These are phyloP conservation scores for Vicia sativa DNA, from an alignment of 306 rosid species.

Conservation along the genomic window DNA sequence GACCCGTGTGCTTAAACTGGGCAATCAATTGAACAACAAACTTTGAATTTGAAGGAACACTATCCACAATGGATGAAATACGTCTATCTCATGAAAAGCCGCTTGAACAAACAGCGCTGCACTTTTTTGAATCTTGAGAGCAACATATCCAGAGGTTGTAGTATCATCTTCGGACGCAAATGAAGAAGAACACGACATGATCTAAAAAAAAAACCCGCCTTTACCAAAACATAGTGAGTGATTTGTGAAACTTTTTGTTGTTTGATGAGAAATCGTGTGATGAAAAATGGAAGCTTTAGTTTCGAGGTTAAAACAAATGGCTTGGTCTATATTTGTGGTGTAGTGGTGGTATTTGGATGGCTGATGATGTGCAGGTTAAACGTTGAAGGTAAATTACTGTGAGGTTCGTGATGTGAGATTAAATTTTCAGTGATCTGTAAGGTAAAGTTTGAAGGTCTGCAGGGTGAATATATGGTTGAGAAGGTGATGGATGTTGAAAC, in stretches of 20 bases:
- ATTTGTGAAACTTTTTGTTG: background rate
- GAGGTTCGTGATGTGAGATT: no score
- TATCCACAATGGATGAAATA: conserved; percentile 67
- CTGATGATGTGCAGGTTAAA: no score
- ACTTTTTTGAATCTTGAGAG: conserved; percentile 97
- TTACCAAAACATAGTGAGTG: background rate
- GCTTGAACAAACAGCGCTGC: conserved; percentile 91
- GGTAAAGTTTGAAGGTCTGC: no score
- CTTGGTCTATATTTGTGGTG: conserved; percentile 34
- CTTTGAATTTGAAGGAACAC: conserved; percentile 63
- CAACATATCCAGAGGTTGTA: conserved; percentile 78
- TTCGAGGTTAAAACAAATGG: conserved; percentile 32
- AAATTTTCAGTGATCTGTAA: no score
- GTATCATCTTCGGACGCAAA: conserved; percentile 92
- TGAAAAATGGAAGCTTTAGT: conserved; percentile 42
- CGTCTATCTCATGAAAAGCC: conserved; percentile 86
- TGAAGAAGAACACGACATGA: conserved; percentile 88
- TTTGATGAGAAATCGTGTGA: conserved; percentile 11
- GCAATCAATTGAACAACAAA: conserved; percentile 74
- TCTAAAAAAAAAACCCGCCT: conserved; percentile 34
- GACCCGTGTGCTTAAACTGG: conserved; percentile 92
- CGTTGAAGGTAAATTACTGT: no score
- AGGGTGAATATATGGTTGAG: no score
- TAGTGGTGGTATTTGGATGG: no score
- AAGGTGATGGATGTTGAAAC: no score